Evolutionary conservation across 2,329 filamentous ascomycete species (phyloP), one percentile per base, ranked within the genome.

Genomic region (Madurella mycetomatis): DNA sequence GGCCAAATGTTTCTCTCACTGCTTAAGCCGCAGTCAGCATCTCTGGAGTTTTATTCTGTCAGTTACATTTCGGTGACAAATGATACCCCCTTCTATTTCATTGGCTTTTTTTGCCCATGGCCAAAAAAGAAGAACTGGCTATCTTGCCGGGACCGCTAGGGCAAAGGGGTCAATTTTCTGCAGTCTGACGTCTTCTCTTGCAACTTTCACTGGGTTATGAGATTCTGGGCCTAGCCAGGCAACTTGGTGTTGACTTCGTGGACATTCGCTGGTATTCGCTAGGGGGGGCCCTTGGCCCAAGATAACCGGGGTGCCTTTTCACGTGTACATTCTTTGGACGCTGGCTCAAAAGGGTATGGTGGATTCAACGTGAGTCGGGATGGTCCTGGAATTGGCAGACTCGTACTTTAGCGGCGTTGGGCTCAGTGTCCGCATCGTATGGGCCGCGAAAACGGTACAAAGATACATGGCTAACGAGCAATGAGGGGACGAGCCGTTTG

Each of bases 71-170:
- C 32, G 43, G 41, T 41, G 16, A 50, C 42, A 11, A 44, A 54
- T 54, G 47, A 54, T 54, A 54, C 52, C 52, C 52, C 52, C 45
- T 17, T 54, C 47, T 39, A 13, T 32, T 54, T 41, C 18, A 9
- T 37, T 34, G 41, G 11, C 16, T 41, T 19, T 25, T 25, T 42
- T 9, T 44, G n/a, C 17, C 40, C 19, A 46, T 51, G 18, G 31
- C 18, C 42, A 32, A 19, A 15, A 37, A 37, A 15, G 37, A 19
- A 2, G 13, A 37, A 15, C 9, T 37, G 9, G 9, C 13, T 9
- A 11, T 37, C 9, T 5, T 9, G 13, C 4, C 34, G 34, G 34
- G 34, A 15, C 34, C 9, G 4, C 34, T 15, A 37, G 11, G 11
- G 9, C 13, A 15, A 3, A 5, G 2, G 34, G 13, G 34, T 11